These are phyloP conservation scores for Deinandra increscens DNA, from an alignment of 129 eudicot genomes.

Conservation along the genomic window DNA sequence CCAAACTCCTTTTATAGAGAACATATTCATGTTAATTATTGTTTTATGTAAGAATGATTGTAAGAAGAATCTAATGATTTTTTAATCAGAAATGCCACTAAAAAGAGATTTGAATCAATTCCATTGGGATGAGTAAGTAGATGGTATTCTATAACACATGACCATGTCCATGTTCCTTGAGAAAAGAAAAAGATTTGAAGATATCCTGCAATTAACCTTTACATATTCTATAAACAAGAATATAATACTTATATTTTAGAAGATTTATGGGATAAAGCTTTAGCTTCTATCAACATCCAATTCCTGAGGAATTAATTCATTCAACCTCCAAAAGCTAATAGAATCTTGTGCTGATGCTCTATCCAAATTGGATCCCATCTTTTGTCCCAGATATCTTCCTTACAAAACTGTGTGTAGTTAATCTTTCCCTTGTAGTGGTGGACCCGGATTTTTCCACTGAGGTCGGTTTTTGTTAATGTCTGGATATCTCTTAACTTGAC, in stretches of 20 bases:
- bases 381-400: not conserved
- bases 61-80: conserved; percentile 21
- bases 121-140: conserved; percentile 18
- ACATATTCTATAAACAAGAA: not conserved
- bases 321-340: not conserved
- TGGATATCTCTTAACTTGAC: too few species aligned
- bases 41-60: not conserved
- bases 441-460: too few species aligned
- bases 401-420: not conserved
- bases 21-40: not conserved
- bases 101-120: conserved; percentile 30
- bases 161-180: not conserved
- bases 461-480: too few species aligned
- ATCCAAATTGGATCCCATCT: not conserved
- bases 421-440: too few species aligned
- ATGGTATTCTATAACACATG: too few species aligned
- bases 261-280: conserved; percentile 5
- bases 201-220: conserved; percentile 13
- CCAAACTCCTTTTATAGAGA: conserved; percentile 24
- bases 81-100: conserved; percentile 19
- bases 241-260: not conserved
- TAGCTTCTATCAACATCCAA: conserved; percentile 11
- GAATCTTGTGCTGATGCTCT: conserved; percentile 14
- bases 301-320: not conserved
- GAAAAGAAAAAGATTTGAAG: conserved; percentile 3